Evolutionary conservation across 345 rosid species (phyloP).

Genomic region (Angophora floribunda): DNA sequence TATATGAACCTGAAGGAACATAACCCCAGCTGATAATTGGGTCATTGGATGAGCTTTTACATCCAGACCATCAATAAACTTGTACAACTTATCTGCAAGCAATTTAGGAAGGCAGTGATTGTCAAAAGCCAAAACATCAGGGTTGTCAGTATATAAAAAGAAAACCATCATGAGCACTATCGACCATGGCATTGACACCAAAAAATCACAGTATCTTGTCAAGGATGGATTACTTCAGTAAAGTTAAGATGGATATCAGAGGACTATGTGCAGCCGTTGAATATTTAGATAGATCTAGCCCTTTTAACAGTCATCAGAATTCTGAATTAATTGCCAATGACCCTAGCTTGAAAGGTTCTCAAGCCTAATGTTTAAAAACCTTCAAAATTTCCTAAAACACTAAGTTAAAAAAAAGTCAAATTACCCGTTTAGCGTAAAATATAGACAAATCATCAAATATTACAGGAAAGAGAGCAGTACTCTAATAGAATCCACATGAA

Average conservation of each 20-base stretch:
- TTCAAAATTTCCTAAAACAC: not conserved
- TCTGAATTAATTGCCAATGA: not conserved
- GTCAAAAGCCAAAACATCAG: not conserved
- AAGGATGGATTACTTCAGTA: not conserved
- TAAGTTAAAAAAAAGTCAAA: not conserved
- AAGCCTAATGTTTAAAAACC: not conserved
- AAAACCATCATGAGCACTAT: not conserved
- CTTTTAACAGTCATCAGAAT: not conserved
- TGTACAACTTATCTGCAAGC: conserved; percentile 71
- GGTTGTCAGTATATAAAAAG: not conserved
- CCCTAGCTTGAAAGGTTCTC: not conserved
- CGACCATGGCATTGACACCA: not conserved
- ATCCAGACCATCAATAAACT: conserved; percentile 91
- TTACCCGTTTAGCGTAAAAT: not conserved
- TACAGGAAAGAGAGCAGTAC: not conserved
- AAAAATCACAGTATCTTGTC: not conserved
- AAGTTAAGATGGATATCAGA: not conserved
- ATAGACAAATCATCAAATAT: not conserved
- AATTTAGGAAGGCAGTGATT: not conserved
- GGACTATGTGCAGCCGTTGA: not conserved
- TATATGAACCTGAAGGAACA: conserved; percentile 89
- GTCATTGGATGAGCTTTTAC: conserved; percentile 96
- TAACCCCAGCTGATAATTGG: conserved; percentile 92
- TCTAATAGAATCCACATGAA: not conserved
- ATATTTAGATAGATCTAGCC: not conserved